Conservation (phyloP, 257 asterid species). For the Prunella vulgaris region DNA sequence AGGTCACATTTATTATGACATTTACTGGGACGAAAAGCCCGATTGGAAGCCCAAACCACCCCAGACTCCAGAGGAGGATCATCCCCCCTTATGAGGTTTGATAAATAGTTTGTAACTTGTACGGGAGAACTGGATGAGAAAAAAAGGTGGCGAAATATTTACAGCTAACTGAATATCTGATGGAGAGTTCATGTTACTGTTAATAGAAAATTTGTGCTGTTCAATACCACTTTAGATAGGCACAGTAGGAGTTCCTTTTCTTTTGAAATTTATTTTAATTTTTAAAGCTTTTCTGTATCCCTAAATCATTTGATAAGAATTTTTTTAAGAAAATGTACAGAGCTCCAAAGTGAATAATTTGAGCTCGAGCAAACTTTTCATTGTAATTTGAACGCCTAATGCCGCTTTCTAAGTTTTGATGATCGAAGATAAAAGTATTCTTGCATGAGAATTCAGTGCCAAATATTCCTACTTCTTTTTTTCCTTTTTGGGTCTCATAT, state of each 20-base stretch:
- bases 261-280: constrained; percentile 5
- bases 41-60: constrained; percentile 89
- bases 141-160: neutral
- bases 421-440: neutral
- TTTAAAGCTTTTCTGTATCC: constrained; percentile 22
- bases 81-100: constrained; percentile 63
- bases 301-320: neutral
- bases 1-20: constrained; percentile 89
- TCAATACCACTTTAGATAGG: neutral
- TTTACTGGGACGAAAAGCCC: constrained; percentile 96
- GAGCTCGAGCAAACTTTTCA: neutral
- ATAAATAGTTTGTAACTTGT: neutral
- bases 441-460: too few relatives aligned
- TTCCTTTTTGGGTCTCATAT: too few relatives aligned
- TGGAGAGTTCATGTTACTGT: neutral
- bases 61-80: constrained; percentile 74
- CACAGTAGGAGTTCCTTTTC: neutral
- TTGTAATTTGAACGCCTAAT: neutral
- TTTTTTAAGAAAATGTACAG: neutral
- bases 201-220: constrained; percentile 16
- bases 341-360: constrained; percentile 2
- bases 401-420: neutral
- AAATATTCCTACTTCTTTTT: too few relatives aligned
- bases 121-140: neutral
- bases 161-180: constrained; percentile 9